These are phyloP conservation scores for Candida xyloterini DNA, from an alignment of 805 yeast genomes.

Conservation along the genomic window DNA sequence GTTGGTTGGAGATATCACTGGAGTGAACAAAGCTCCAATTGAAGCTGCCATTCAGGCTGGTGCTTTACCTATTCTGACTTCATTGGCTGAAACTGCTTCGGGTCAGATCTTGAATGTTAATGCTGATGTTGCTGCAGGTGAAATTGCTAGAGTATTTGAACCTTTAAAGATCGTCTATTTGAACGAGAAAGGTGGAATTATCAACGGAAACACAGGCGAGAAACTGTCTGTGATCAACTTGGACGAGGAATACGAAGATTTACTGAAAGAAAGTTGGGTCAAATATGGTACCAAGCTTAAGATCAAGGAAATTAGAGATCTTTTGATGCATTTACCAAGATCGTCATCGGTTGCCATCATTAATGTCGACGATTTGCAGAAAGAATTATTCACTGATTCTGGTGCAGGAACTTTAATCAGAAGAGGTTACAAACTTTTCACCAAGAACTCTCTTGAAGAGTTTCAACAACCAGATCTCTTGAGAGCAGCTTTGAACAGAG, in stretches of 20 bases:
- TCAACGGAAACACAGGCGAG: conserved; percentile 88
- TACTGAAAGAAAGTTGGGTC: conserved; percentile 95
- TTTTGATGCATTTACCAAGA: conserved; percentile 90
- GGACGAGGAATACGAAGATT: conserved; percentile 91
- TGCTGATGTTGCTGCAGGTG: conserved; percentile 99
- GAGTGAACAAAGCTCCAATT: conserved; percentile 83
- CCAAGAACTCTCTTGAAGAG: conserved; percentile 65
- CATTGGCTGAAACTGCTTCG: conserved; percentile 92
- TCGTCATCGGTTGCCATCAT: conserved; percentile 97
- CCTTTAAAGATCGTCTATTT: conserved; percentile 95
- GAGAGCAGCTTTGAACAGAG: conserved; percentile 73
- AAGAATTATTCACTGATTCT: conserved; percentile 95
- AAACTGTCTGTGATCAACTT: conserved; percentile 86
- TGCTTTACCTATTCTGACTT: conserved; percentile 92
- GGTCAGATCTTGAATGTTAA: conserved; percentile 97
- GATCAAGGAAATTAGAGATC: conserved; percentile 93
- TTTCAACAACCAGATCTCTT: conserved; percentile 73
- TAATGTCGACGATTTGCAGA: conserved; percentile 90
- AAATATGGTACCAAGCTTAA: conserved; percentile 97
- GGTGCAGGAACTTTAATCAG: conserved; percentile 99
- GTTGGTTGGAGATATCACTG: conserved; percentile 84
- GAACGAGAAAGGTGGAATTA: conserved; percentile 96
- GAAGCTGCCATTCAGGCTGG: conserved; percentile 96
- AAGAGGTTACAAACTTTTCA: conserved; percentile 88
- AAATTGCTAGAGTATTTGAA: conserved; percentile 92